Percentiles rank a stretch among this genome's conserved stretches.
phyloP scores from a whole-genome alignment of 73 alveolate species.

The Paramecium sonneborni region DNA sequence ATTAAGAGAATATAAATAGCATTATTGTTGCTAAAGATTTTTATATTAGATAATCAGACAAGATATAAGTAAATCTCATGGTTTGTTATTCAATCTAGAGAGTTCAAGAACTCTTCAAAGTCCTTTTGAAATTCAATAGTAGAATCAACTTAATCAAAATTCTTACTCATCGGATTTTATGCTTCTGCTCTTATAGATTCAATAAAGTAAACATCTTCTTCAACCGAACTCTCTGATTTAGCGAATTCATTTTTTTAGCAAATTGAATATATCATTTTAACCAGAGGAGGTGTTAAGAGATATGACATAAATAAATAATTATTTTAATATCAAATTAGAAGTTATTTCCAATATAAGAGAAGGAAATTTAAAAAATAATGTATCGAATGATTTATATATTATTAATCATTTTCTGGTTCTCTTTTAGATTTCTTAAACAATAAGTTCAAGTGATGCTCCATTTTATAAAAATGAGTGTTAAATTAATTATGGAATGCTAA shows the following conservation, averaged over 20 bases:
- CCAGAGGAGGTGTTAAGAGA: not conserved
- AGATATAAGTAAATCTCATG: not conserved
- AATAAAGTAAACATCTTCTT: not conserved
- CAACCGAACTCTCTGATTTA: slow-evolving; percentile 50
- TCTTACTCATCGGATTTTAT: slow-evolving; percentile 23
- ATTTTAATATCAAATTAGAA: not conserved
- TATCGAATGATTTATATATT: not conserved
- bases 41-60: slow-evolving; percentile 2
- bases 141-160: not conserved
- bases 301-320: slow-evolving; percentile 10
- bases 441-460: not conserved
- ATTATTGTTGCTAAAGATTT: not conserved
- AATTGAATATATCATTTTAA: not conserved
- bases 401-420: not conserved
- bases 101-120: slow-evolving; percentile 33
- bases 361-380: too few relatives aligned
- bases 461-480: not conserved
- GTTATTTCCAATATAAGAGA: not conserved
- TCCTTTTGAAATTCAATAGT: not conserved
- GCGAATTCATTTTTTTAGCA: not conserved
- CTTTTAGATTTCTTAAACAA: not conserved
- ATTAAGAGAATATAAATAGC: too few relatives aligned
- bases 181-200: slow-evolving; percentile 39
- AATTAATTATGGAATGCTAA: not conserved
- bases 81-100: not conserved